phyloP scores from a whole-genome alignment of 2,329 filamentous ascomycete genomes.

The Aspergillus uvarum region DNA sequence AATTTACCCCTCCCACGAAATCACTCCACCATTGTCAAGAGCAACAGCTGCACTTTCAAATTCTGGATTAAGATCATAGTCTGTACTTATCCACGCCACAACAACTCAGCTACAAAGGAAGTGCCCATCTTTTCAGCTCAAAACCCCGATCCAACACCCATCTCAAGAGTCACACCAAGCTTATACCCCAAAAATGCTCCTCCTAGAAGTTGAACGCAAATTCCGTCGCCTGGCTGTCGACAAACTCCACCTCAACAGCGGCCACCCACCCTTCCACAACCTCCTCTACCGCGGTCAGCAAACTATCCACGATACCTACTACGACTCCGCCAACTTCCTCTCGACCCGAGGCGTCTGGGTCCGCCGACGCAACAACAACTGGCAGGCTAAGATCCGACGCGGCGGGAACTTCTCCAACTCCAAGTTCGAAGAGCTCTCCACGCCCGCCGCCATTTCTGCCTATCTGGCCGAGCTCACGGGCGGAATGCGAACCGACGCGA shows the following conservation, averaged over 20 bases:
- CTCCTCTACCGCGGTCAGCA: neutral
- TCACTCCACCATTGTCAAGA: too few species aligned
- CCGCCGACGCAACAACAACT: neutral
- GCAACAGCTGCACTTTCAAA: too few species aligned
- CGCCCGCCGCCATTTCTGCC: neutral
- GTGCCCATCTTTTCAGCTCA: too few species aligned
- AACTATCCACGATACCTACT: conserved; percentile 8
- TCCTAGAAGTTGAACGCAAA: conserved; percentile 9
- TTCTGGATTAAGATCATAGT: too few species aligned
- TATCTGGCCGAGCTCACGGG: neutral
- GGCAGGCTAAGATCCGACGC: conserved; percentile 7
- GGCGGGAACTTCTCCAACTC: conserved; percentile 4
- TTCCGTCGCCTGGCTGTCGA: neutral
- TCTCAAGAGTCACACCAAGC: too few species aligned
- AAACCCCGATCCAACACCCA: too few species aligned
- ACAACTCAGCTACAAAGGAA: too few species aligned
- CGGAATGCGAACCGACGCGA: neutral
- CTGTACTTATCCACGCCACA: too few species aligned
- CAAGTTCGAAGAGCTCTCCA: conserved; percentile 2
- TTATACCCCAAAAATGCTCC: neutral
- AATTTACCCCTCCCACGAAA: too few species aligned
- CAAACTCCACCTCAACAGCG: neutral
- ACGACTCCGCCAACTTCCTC: neutral
- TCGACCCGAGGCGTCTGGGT: conserved; percentile 6
- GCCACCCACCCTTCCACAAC: neutral